Percentiles rank a stretch among this genome's conserved stretches.
These are phyloP conservation scores for Vitis rotundifolia DNA, from an alignment of 164 flowering plant genomes.

Conservation along the genomic window DNA sequence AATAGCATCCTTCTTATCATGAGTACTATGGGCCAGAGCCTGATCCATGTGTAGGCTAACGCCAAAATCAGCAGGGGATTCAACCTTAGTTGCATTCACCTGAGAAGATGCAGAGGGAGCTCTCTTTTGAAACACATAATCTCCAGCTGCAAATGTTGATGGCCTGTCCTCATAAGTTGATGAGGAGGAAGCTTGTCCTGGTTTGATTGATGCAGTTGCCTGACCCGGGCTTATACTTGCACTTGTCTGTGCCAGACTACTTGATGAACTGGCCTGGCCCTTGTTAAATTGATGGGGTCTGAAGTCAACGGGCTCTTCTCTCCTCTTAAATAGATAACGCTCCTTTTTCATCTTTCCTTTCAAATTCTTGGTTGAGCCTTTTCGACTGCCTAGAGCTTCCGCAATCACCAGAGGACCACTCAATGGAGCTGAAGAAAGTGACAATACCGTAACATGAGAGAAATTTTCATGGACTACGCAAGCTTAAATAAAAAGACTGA, in stretches of 20 bases:
- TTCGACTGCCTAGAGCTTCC: constrained; percentile 72
- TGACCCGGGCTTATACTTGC: too few relatives aligned
- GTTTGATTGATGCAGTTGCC: too few relatives aligned
- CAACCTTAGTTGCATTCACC: too few relatives aligned
- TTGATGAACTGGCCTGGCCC: constrained; percentile 28
- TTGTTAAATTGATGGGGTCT: constrained; percentile 21
- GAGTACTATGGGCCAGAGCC: constrained; percentile 5
- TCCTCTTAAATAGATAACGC: constrained; percentile 68
- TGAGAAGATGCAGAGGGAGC: constrained; percentile 16
- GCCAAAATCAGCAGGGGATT: too few relatives aligned
- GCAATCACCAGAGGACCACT: constrained; percentile 95
- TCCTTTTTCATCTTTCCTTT: constrained; percentile 82
- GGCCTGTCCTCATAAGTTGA: constrained; percentile 32
- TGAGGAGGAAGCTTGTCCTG: background rate
- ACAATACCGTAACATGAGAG: constrained; percentile 6
- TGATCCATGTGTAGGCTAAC: background rate
- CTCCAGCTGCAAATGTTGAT: constrained; percentile 31
- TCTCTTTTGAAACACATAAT: constrained; percentile 65
- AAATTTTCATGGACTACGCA: too few relatives aligned
- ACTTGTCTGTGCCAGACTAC: too few relatives aligned
- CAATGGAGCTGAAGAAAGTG: constrained; percentile 68
- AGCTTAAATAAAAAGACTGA: too few relatives aligned
- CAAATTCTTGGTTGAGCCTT: constrained; percentile 43
- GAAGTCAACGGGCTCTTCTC: constrained; percentile 53
- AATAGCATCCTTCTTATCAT: background rate